Conservation (phyloP, 305 asterid species). For the Fraxinus angustifolia region DNA sequence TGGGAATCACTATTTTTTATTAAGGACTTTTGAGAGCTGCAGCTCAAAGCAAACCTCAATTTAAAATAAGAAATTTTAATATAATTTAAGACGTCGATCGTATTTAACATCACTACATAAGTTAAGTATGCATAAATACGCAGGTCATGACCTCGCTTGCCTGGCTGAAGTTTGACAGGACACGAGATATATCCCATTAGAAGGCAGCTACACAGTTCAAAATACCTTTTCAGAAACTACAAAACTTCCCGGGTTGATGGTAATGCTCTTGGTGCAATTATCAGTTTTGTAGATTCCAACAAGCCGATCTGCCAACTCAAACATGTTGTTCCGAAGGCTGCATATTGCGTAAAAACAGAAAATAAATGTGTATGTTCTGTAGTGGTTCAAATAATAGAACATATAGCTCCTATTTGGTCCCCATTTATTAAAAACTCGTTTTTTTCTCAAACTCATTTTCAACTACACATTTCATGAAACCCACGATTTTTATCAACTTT, state of each 20-base stretch:
- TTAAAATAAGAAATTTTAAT: background rate
- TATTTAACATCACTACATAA: background rate
- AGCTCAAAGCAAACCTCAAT: background rate
- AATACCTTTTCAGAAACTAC: constrained; percentile 64
- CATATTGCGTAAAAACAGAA: constrained; percentile 8
- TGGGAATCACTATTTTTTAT: background rate
- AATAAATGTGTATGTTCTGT: background rate
- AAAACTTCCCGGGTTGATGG: constrained; percentile 90
- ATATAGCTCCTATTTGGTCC: background rate
- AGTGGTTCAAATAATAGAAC: background rate
- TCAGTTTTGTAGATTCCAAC: constrained; percentile 91
- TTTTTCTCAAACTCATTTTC: background rate
- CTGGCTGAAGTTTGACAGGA: background rate
- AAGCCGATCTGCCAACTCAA: constrained; percentile 88
- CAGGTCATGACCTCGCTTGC: background rate
- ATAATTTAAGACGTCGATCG: background rate
- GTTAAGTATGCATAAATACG: background rate
- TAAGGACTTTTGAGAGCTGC: background rate
- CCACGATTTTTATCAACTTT: background rate
- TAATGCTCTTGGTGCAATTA: constrained; percentile 88
- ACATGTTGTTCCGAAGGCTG: constrained; percentile 94
- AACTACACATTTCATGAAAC: background rate
- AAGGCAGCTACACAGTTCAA: constrained; percentile 17
- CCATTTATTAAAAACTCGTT: background rate
- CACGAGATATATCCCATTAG: background rate